phyloP scores from a whole-genome alignment of 306 rosid species.

The Dalbergia oliveri region DNA sequence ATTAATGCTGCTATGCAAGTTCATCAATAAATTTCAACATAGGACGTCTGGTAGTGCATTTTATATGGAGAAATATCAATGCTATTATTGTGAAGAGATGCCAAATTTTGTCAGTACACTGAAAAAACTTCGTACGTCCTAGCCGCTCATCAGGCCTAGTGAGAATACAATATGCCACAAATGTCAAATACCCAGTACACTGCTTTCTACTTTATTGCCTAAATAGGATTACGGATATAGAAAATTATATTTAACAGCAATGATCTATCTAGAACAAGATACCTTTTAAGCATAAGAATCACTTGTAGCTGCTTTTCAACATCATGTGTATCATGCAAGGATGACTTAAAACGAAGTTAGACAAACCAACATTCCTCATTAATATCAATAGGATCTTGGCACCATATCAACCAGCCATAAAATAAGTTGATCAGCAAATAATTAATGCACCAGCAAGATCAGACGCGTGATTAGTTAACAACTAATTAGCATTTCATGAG shows the following conservation, averaged over 20 bases:
- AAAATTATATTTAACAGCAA: constrained; percentile 1
- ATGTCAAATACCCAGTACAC: constrained; percentile 46
- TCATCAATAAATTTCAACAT: background rate
- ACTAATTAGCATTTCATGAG: background rate
- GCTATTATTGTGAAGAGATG: background rate
- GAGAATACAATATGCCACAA: constrained; percentile 21
- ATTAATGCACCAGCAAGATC: background rate
- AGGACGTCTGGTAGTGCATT: background rate
- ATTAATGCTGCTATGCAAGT: constrained; percentile 5
- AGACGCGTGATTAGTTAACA: background rate
- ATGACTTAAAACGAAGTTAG: constrained; percentile 36
- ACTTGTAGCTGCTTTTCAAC: constrained; percentile 42
- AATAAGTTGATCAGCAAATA: background rate
- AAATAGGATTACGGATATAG: constrained; percentile 37
- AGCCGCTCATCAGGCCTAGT: background rate
- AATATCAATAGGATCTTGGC: constrained; percentile 9
- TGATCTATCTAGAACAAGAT: constrained; percentile 33
- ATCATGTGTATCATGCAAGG: constrained; percentile 42
- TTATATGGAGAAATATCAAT: constrained; percentile 1
- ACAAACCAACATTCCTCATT: constrained; percentile 38
- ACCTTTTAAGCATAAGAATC: constrained; percentile 5
- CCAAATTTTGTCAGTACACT: constrained; percentile 2
- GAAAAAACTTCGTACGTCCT: background rate
- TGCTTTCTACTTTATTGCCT: constrained; percentile 8
- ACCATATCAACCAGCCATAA: background rate